A percentile compares a stretch with the other conserved stretches of the same genome.
These are phyloP conservation scores for Claviceps cyperi DNA, from an alignment of 2,329 filamentous ascomycete genomes.

Conservation along the genomic window DNA sequence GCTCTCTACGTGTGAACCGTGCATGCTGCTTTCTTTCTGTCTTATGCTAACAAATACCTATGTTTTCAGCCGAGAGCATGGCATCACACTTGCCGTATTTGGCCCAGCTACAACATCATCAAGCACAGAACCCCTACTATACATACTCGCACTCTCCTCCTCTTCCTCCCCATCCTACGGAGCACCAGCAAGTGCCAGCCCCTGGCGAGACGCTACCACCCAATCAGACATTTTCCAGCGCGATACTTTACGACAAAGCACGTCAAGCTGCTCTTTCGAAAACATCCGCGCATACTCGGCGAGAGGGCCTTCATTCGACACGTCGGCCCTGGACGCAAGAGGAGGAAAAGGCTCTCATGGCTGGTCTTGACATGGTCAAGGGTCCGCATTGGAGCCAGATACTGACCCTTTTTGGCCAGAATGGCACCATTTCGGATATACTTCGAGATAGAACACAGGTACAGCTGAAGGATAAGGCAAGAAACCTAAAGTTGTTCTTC, in stretches of 20 bases:
- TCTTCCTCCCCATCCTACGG: constrained; percentile 22
- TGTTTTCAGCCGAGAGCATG: constrained; percentile 16
- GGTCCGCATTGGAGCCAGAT: constrained; percentile 93
- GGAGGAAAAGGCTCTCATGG: constrained; percentile 82
- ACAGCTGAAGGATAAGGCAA: constrained; percentile 81
- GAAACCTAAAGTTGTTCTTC: constrained; percentile 83
- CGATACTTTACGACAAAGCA: constrained; percentile 42
- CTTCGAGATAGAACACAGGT: constrained; percentile 83
- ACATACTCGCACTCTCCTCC: constrained; percentile 21
- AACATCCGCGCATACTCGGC: constrained; percentile 37
- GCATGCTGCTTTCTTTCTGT: background rate
- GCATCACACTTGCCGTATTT: constrained; percentile 22
- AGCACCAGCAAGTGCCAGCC: constrained; percentile 15
- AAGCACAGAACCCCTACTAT: constrained; percentile 22
- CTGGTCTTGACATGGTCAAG: constrained; percentile 74
- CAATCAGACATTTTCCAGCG: constrained; percentile 40
- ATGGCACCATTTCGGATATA: constrained; percentile 67
- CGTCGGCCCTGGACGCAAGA: constrained; percentile 77
- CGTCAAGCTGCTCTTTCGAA: constrained; percentile 44
- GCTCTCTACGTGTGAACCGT: background rate
- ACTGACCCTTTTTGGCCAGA: constrained; percentile 65
- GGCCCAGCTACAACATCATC: constrained; percentile 24
- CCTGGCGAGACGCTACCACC: constrained; percentile 33
- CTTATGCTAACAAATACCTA: constrained; percentile 2
- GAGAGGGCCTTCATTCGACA: constrained; percentile 44